Evolutionary conservation across 2,329 filamentous ascomycete genomes (phyloP).

Genomic region (Colletotrichum acutatum): DNA sequence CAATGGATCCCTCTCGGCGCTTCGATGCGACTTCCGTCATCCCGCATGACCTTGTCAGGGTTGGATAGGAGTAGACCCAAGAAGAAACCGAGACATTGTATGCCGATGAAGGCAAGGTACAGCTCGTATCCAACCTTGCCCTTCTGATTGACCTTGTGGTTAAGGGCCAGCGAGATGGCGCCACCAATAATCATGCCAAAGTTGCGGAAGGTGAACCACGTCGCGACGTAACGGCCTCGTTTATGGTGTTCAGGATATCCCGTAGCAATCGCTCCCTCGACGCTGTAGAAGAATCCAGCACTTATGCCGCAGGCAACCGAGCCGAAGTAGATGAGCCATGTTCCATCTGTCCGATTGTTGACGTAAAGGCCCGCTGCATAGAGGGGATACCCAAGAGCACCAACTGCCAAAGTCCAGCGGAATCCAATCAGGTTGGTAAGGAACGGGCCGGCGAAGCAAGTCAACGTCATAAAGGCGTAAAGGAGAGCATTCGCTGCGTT

Average conservation of each 20-base stretch:
- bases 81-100: slow-evolving; percentile 57
- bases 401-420: slow-evolving; percentile 51
- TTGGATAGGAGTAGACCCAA: slow-evolving; percentile 55
- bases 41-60: slow-evolving; percentile 55
- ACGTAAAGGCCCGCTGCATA: slow-evolving; percentile 67
- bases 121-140: slow-evolving; percentile 52
- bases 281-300: slow-evolving; percentile 75
- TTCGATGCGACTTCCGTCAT: slow-evolving; percentile 51
- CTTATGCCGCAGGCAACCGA: slow-evolving; percentile 58
- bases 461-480: slow-evolving; percentile 56
- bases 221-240: slow-evolving; percentile 66
- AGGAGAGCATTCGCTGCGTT: slow-evolving; percentile 58
- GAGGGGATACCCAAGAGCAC: slow-evolving; percentile 69
- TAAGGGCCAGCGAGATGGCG: slow-evolving; percentile 60
- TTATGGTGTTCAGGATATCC: slow-evolving; percentile 72
- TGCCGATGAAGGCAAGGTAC: slow-evolving; percentile 57
- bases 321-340: slow-evolving; percentile 52
- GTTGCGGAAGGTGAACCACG: slow-evolving; percentile 54
- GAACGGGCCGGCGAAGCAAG: slow-evolving; percentile 52
- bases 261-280: slow-evolving; percentile 73
- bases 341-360: slow-evolving; percentile 68
- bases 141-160: slow-evolving; percentile 47
- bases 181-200: slow-evolving; percentile 59
- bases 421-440: slow-evolving; percentile 51
- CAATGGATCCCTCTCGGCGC: slow-evolving; percentile 39